phyloP scores from a whole-genome alignment of 2,329 filamentous ascomycete genomes.

The Fusarium succisae region DNA sequence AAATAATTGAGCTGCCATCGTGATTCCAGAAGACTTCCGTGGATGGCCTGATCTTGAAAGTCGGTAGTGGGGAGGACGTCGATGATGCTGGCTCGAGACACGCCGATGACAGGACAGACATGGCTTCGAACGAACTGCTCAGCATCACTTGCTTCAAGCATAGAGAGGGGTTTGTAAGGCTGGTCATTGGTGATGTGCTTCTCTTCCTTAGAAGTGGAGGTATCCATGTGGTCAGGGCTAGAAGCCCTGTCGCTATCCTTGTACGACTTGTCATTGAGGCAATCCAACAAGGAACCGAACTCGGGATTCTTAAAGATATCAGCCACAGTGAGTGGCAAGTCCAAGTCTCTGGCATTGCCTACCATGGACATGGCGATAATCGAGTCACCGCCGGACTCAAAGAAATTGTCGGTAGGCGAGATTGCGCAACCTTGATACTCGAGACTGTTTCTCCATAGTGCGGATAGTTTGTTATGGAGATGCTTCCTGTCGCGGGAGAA shows the following conservation, averaged over 20 bases:
- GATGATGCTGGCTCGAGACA: constrained; percentile 35
- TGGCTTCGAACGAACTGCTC: constrained; percentile 20
- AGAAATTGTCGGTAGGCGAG: constrained; percentile 25
- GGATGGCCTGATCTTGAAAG: constrained; percentile 27
- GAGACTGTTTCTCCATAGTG: constrained; percentile 22
- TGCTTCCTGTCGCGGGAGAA: background rate
- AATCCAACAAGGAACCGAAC: constrained; percentile 22
- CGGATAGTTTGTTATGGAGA: constrained; percentile 20
- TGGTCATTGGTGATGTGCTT: background rate
- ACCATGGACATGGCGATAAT: constrained; percentile 39
- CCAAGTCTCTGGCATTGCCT: constrained; percentile 16
- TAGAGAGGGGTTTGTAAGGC: constrained; percentile 9
- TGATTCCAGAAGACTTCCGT: constrained; percentile 25
- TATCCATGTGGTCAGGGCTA: background rate
- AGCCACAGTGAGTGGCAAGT: constrained; percentile 28
- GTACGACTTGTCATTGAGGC: constrained; percentile 8
- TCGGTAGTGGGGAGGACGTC: constrained; percentile 37
- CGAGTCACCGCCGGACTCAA: constrained; percentile 31
- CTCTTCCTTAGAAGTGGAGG: background rate
- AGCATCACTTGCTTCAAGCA: background rate
- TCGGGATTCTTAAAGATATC: constrained; percentile 35
- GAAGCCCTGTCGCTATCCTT: constrained; percentile 15
- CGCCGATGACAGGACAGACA: constrained; percentile 26
- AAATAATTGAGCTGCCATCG: constrained; percentile 37
- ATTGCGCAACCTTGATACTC: background rate